Base-by-base conservation (phyloP, 1,139 yeast genomes). In the Taiozyma sp. region DNA sequence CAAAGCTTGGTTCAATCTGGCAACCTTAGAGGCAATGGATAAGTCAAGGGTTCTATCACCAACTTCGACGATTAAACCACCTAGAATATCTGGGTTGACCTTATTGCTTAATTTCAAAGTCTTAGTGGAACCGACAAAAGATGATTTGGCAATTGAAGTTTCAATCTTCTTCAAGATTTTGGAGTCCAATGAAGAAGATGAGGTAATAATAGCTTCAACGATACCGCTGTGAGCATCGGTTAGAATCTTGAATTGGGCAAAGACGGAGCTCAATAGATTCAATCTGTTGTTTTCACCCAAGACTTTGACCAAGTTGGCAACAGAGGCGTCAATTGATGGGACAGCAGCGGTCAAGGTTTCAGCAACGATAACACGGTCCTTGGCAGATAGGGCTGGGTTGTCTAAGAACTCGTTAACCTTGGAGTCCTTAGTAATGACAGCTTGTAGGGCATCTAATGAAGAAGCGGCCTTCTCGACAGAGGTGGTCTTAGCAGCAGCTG, bases 21-120 rank as follows among this genome's bases (percentile, higher is more conserved):
- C 79, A 69, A 93, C 84, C 80, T 86, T 91, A 68, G 89, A 74
- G 56, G 93, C 79, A 64, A 93, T 83, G 55, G 96, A 87, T 71
- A 93, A 81, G 73, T 93, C 99, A 64, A 91, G 96, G 58, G 98
- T 92, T 73, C 87, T 89, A 78, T 93, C 99, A 69, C 95, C 97
- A 65, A 93, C 92, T 74, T 92, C 97, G 56, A 93, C 97, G 64
- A 95, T 76, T 71, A 93, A 82, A 66, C 99, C 99, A 68, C 99
- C 99, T 70, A 89, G 80, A 67, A 93, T 88, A 59, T 88, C 96
- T 59, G 96, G 90, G 77, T 89, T 83, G 59, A 93, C 87, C 60
- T 78, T 79, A 79, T 91, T 93, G 63, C 83, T 75, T 65, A 95
- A 77, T 78, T 86, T 86, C 72, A 93, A 82, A 64, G 93, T 83